phyloP scores from a whole-genome alignment of 257 asterid genomes.

The Gentiana macrophylla region DNA sequence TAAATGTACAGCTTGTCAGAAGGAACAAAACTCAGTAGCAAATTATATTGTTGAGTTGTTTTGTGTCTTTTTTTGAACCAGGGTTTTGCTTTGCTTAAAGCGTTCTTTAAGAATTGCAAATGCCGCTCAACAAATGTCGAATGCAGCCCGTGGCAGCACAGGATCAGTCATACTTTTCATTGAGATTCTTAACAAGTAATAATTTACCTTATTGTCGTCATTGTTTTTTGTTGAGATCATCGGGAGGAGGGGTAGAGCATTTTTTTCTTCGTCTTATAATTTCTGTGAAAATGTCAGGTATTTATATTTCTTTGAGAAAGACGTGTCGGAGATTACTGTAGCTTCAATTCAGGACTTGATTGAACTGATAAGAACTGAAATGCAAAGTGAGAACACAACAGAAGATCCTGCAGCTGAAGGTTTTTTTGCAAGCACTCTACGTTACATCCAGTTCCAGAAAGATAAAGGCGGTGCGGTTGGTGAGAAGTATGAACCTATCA shows the following conservation, averaged over 20 bases:
- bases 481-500: constrained; percentile 68
- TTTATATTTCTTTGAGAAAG: constrained; percentile 97
- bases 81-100: constrained; percentile 95
- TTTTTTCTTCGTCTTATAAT: not conserved
- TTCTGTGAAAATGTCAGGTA: constrained; percentile 39
- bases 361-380: constrained; percentile 70
- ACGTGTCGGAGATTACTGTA: constrained; percentile 61
- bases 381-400: constrained; percentile 48
- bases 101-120: constrained; percentile 93
- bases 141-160: constrained; percentile 77
- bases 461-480: constrained; percentile 95
- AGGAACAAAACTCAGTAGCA: no score
- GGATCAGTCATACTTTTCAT: constrained; percentile 76
- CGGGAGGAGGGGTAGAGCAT: no score
- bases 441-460: constrained; percentile 88
- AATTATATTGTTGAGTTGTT: no score
- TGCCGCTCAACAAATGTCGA: constrained; percentile 96
- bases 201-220: constrained; percentile 1
- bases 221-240: constrained; percentile 1
- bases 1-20: no score
- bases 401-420: constrained; percentile 73
- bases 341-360: constrained; percentile 80
- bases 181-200: constrained; percentile 90
- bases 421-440: constrained; percentile 77
- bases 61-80: constrained; percentile 11